Evolutionary conservation across 1,139 yeast genomes (phyloP), one percentile per base, ranked within the genome.

Genomic region (Taiozyma onychis): DNA sequence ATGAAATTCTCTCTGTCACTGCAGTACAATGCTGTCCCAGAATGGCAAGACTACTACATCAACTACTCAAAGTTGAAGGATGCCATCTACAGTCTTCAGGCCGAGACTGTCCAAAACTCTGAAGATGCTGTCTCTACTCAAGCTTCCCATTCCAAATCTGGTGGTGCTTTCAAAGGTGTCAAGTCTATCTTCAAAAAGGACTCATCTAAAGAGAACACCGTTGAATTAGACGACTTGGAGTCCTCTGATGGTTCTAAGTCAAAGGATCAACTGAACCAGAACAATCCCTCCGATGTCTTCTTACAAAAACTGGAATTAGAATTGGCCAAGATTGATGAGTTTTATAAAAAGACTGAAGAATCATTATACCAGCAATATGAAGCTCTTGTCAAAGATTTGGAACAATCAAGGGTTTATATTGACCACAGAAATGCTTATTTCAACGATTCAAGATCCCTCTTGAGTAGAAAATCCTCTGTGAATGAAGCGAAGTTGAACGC

Each of bases 1-100:
- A 84, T 84, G 90, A 83, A 83, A 71, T 84, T 84, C 64, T 81
- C 88, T 10, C 85, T 83, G 60, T 83, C 88, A 7, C 69, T 84
- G 56, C 86, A 83, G 68, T 83, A 83, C 60, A 84, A 84, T 61
- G 85, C 88, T 44, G 89, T 84, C 9, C 89, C 90, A 3, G 89
- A 83, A 66, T 84, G 90, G 90, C 79, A 84, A 50, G 81, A 82
- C 44, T 80, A 81, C 63, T 84, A 84, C 60, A 73, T 84, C 58
- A 81, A 85, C 49, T 84, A 84, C 61, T 76, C 84, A 16, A 78
- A 82, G 6, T 68, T 84, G 55, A 84, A 84, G 63, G 81, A 83
- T 63, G 68, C 80, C 46, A 80, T 83, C 35, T 84, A 83, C 61
- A 74, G 83, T n/a, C 69, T 84, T 34, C 88, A 83, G 62, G 72